Evolutionary conservation across 163 green algal genomes (phyloP), one percentile per base, ranked within the genome.

Genomic region (Scenedesmus sp.): DNA sequence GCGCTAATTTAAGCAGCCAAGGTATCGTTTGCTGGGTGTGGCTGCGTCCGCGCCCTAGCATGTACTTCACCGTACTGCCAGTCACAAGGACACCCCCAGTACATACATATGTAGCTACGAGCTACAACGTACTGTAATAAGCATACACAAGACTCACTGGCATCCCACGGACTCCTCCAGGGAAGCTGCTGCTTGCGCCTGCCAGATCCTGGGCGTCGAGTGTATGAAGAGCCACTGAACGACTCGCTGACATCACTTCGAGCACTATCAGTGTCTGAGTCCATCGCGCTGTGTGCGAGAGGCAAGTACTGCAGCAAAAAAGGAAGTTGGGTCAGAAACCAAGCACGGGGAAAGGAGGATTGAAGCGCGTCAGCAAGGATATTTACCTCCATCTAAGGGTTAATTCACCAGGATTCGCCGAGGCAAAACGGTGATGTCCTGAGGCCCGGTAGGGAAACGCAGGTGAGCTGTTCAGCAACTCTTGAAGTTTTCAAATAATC

Each of bases 171-270:
- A 22, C 42, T 61, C 22, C 79, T 49, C 79, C 79, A 84, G 0
- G 79, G 79, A 6, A 59, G 43, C 42, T 84, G 37, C 79, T 53
- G 4, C 79, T 84, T 84, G 42, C 79, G 79, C 65, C 65, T 76
- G 16, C 65, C 65, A 22, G 65, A 76, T 76, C 65, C 65, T 40
- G 65, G 65, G 65, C 65, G 65, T 30, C 65, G 65, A 40, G 65
- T 76, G 30, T 22, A 76, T 18, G 40, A 24, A 37, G 65, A 76
- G 30, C 65, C 65, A 40, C 65, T 40, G 26, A 20, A 76, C 24
- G 30, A 33, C 24, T 76, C 65, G 65, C 65, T 76, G 65, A 76
- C 40, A 37, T 76, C 65, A 20, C 65, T 76, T 2, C 65, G 65
- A 76, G 40, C 65, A 10, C 65, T 76, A 18, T 76, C 65, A 76